phyloP scores from a whole-genome alignment of 164 flowering plant genomes.

The Chimonanthus salicifolius region DNA sequence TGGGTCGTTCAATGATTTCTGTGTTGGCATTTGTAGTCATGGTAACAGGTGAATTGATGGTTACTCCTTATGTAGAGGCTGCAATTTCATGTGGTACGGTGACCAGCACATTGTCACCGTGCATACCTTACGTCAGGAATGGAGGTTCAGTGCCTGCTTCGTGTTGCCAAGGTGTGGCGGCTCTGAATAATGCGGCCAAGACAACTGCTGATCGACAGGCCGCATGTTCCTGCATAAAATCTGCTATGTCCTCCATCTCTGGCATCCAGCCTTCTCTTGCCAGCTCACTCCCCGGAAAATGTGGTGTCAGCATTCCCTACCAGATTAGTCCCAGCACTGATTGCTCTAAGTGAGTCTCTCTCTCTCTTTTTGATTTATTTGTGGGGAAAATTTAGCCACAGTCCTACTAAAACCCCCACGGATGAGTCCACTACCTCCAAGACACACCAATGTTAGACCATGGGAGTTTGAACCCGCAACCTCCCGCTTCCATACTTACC shows the following conservation, averaged over 20 bases:
- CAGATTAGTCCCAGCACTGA: constrained; percentile 28
- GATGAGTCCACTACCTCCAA: too few species aligned
- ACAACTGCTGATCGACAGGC: constrained; percentile 15
- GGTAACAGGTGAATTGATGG: not conserved
- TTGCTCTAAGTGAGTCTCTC: constrained; percentile 20
- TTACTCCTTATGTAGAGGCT: not conserved
- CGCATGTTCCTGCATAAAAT: constrained; percentile 28
- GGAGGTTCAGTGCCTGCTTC: constrained; percentile 6
- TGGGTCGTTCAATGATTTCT: not conserved
- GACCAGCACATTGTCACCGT: constrained; percentile 5
- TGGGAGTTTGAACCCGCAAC: too few species aligned
- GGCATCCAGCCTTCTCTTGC: constrained; percentile 11
- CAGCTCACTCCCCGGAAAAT: constrained; percentile 18
- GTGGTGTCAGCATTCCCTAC: constrained; percentile 29
- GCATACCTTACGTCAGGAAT: constrained; percentile 15
- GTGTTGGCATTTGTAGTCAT: not conserved
- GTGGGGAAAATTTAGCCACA: too few species aligned
- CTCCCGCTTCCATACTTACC: too few species aligned
- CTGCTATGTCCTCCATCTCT: not conserved
- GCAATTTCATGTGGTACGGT: constrained; percentile 16
- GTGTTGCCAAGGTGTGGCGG: constrained; percentile 11
- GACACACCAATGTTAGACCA: too few species aligned
- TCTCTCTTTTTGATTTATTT: too few species aligned
- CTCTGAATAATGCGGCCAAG: constrained; percentile 7
- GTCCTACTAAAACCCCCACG: too few species aligned